Evolutionary conservation across 345 rosid genomes (phyloP).

Genomic region (Hibiscus tridactylites): DNA sequence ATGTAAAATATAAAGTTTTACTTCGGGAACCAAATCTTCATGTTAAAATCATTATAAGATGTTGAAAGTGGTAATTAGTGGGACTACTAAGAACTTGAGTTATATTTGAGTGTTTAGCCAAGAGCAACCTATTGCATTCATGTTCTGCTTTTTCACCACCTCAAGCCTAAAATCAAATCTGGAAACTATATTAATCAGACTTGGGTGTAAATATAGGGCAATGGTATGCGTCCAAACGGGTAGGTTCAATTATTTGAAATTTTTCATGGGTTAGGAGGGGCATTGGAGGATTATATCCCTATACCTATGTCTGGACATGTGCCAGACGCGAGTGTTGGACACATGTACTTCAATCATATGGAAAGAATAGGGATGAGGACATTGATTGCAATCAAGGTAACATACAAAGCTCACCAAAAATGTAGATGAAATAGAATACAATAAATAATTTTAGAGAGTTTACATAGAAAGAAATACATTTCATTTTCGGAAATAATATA

Average conservation of each 20-base stretch:
- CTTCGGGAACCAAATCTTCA: neutral
- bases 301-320: neutral
- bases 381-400: neutral
- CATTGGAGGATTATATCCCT: neutral
- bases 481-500: neutral
- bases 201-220: neutral
- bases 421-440: neutral
- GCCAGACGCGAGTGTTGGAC: neutral
- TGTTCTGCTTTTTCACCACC: neutral
- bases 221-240: neutral
- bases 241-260: neutral
- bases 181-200: neutral
- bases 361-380: neutral
- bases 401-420: neutral
- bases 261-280: neutral
- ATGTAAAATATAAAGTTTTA: neutral
- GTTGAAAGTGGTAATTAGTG: neutral
- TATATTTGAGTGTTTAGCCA: neutral
- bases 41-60: neutral
- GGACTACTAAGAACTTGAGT: neutral
- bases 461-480: neutral
- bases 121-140: neutral
- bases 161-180: neutral
- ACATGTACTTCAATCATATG: neutral
- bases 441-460: neutral